Base-by-base conservation (phyloP, 805 yeast species). In the Candida xiaguanensis region DNA sequence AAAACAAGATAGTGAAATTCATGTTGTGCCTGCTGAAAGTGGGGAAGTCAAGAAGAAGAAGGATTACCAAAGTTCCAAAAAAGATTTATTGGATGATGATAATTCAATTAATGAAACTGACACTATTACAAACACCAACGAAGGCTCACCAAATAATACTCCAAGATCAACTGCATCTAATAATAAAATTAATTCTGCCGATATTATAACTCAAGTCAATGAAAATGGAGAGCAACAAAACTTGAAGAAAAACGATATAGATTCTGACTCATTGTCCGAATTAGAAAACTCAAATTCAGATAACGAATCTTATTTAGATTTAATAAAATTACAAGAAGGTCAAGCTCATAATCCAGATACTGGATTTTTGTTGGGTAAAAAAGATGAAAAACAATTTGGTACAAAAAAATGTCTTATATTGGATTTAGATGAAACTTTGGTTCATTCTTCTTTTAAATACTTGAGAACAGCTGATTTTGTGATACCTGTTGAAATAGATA, bases 401-500 rank as follows among this genome's bases (percentile, higher is more conserved):
- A 75, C 76, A 40, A 81, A 85, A 42, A 93, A 93, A 61, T 90
- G 97, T 61, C 73, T 93, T 24, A 85, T 93, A 11, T 71, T 93
- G 39, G 99, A 93, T 63, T 68, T 93, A 47, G 99, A 93, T 62
- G 99, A 93, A 63, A 93, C 99, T 2, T 74, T 93, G 43, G 99
- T 93, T 23, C 99, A 93, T 61, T 86, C 96, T 1, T 83, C 95
- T 5, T 93, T 93, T 71, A 90, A 91, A 61, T 88, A 83, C 59
- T 74, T 93, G 41, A 78, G 95, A 43, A 84, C 89, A 32, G 95
- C 96, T 1, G 99, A 93, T 64, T 93, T 93, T 64, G 95, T 95
- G 34, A 87, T 93, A 36, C 98, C 99, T 12, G 99, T 93, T 38
- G 98, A 91, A 59, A 91, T 93, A 46, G 98, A 93, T 53, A 82